Evolutionary conservation across 2,329 filamentous ascomycete species (phyloP), one percentile per base, ranked within the genome.

Genomic region (Tolypocladium tropicale): DNA sequence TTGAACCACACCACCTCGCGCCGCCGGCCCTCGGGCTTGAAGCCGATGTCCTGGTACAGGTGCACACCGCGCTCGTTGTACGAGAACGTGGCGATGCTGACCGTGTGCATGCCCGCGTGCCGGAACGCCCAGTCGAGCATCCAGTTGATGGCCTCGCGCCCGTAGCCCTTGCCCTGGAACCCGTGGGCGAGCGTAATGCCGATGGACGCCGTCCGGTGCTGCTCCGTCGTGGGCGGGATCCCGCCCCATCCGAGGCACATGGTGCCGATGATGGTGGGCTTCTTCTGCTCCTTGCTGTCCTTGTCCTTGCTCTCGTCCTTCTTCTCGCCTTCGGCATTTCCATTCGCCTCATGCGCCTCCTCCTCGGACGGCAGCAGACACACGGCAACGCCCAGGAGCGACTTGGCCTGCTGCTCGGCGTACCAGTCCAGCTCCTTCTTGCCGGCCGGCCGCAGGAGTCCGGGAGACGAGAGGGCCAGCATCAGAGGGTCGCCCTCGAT

Each of bases 141-240:
- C 76, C 75, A 80, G 32, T 65, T 64, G 56, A 79, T 72, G 5
- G 74, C 73, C 61, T 79, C 76, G 21, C 62, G 62, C 7, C 77
- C 76, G 58, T 78, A 79, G 0, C 77, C 74, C 37, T 67, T 60
- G 23, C 66, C 64, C 56, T 76, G 73, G 59, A 71, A 69, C 6
- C 55, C 34, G 1, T 63, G 59, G 3, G 68, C 57, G 28, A 78
- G 67, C 37, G 64, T 64, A 52, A 77, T 65, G 30, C 68, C 71
- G 28, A 78, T 65, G 23, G 55, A 54, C 6, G 62, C 58, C 23
- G 48, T 59, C 53, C 61, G 60, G 53, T 64, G 57, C 32, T 63
- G 61, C 12, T 61, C 58, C 32, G 41, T 57, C 28, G 23, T 34
- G 6, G 55, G 25, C 28, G 48, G 36, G 48, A 58, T 46, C 16